A percentile compares a stretch with the other conserved stretches of the same genome.
These are phyloP conservation scores for Rhytidhysteron rufulum DNA, from an alignment of 2,329 filamentous ascomycete genomes.

Conservation along the genomic window DNA sequence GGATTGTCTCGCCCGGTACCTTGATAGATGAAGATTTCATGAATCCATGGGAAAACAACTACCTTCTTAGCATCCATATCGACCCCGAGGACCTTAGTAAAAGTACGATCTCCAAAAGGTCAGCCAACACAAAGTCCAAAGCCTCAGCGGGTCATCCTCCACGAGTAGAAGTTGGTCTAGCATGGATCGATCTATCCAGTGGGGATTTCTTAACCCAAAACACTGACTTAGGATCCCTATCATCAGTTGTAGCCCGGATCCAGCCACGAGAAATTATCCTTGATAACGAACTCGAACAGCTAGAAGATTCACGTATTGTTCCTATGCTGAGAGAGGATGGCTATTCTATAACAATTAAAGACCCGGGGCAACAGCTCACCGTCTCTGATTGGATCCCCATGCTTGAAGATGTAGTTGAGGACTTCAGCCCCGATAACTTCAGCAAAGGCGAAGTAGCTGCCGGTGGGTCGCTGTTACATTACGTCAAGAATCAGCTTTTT, in stretches of 20 bases:
- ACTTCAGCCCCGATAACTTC: constrained; percentile 55
- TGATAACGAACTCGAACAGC: constrained; percentile 51
- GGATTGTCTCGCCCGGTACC: constrained; percentile 90
- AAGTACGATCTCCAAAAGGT: constrained; percentile 20
- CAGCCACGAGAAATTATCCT: constrained; percentile 81
- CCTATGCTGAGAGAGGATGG: constrained; percentile 70
- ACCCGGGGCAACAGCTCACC: constrained; percentile 39
- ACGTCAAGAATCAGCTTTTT: constrained; percentile 74
- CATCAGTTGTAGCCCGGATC: constrained; percentile 80
- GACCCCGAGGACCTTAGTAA: constrained; percentile 28
- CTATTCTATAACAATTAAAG: constrained; percentile 70
- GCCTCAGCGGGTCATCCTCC: constrained; percentile 35
- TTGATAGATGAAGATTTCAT: constrained; percentile 97
- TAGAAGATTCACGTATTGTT: constrained; percentile 59
- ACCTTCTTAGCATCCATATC: constrained; percentile 75
- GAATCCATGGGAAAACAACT: constrained; percentile 91
- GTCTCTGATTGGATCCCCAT: constrained; percentile 69
- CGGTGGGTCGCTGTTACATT: constrained; percentile 76
- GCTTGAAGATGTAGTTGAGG: constrained; percentile 68
- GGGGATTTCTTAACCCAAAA: constrained; percentile 88
- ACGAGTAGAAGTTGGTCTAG: constrained; percentile 62
- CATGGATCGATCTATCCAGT: constrained; percentile 94
- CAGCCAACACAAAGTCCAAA: constrained; percentile 23
- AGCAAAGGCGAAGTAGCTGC: constrained; percentile 67
- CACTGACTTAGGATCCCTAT: constrained; percentile 65